Evolutionary conservation across 176 grass and related monocot species (phyloP).

Genomic region (Microstegium vimineum): DNA sequence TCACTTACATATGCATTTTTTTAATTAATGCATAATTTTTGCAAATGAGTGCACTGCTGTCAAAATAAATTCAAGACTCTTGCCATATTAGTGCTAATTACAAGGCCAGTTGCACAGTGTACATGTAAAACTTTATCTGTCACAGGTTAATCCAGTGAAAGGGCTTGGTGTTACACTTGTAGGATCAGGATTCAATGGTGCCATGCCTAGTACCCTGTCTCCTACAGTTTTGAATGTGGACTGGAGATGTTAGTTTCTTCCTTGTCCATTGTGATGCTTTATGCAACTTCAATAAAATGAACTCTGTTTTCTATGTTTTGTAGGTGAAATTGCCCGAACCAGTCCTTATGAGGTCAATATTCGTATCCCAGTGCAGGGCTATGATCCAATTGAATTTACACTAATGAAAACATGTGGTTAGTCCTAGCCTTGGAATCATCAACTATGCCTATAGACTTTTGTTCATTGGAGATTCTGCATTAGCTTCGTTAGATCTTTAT

Average conservation of each 20-base stretch:
- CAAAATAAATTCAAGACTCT: not conserved
- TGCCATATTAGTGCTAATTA: not conserved
- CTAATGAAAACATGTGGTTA: constrained; percentile 84
- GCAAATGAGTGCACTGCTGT: not conserved
- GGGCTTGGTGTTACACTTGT: constrained; percentile 61
- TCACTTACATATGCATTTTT: not conserved
- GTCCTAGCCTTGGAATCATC: constrained; percentile 40
- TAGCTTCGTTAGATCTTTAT: not conserved
- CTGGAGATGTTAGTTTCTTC: constrained; percentile 76
- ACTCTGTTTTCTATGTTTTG: constrained; percentile 19
- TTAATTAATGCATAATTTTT: not conserved
- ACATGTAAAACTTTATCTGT: not conserved
- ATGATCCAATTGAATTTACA: constrained; percentile 82
- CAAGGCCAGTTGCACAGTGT: not conserved
- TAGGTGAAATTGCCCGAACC: constrained; percentile 64
- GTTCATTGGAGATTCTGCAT: not conserved
- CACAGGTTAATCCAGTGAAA: constrained; percentile 69
- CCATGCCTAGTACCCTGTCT: constrained; percentile 72
- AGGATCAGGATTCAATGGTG: constrained; percentile 50
- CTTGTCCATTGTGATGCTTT: not conserved
- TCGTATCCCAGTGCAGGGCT: constrained; percentile 65
- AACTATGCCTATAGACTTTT: not conserved
- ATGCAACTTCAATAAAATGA: constrained; percentile 20
- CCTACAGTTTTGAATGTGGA: constrained; percentile 74
- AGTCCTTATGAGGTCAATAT: constrained; percentile 70